These are phyloP conservation scores for Pleurotus giganteus DNA, from an alignment of 768 basidiomycete genomes.

Conservation along the genomic window DNA sequence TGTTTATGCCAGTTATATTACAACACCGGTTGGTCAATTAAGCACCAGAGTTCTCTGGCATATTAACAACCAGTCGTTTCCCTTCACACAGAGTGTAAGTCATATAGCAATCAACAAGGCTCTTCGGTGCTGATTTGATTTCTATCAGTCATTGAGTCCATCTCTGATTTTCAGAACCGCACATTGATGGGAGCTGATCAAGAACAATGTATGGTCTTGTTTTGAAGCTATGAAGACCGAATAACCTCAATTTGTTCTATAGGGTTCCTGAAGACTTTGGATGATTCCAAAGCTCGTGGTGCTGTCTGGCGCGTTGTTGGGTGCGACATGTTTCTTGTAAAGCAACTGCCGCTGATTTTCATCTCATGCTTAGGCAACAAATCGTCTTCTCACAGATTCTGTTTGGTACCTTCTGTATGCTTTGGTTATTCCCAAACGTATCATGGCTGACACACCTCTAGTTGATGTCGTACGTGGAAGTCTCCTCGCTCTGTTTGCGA, in stretches of 20 bases:
- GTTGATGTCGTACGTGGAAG: not conserved
- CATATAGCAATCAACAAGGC: not conserved
- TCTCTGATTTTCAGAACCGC: slow-evolving; percentile 40
- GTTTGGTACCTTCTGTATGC: slow-evolving; percentile 16
- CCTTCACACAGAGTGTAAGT: slow-evolving; percentile 6
- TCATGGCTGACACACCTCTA: not conserved
- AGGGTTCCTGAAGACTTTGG: slow-evolving; percentile 51
- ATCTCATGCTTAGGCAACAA: slow-evolving; percentile 38
- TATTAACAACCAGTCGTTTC: slow-evolving; percentile 1
- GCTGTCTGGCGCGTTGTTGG: slow-evolving; percentile 50
- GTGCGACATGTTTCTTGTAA: not conserved
- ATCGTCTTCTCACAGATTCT: slow-evolving; percentile 53
- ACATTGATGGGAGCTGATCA: slow-evolving; percentile 55
- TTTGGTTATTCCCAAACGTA: slow-evolving; percentile 14
- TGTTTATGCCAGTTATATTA: slow-evolving; percentile 37
- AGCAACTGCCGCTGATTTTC: not conserved
- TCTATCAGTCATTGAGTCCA: slow-evolving; percentile 18
- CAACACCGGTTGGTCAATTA: slow-evolving; percentile 40
- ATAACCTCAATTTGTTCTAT: not conserved
- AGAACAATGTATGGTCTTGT: slow-evolving; percentile 42
- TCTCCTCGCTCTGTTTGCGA: too few species aligned
- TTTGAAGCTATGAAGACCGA: not conserved
- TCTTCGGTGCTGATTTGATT: slow-evolving; percentile 11
- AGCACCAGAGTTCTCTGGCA: not conserved
- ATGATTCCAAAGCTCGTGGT: slow-evolving; percentile 41